Conservation (phyloP, 1,139 yeast genomes). For the Pichia sp. region DNA sequence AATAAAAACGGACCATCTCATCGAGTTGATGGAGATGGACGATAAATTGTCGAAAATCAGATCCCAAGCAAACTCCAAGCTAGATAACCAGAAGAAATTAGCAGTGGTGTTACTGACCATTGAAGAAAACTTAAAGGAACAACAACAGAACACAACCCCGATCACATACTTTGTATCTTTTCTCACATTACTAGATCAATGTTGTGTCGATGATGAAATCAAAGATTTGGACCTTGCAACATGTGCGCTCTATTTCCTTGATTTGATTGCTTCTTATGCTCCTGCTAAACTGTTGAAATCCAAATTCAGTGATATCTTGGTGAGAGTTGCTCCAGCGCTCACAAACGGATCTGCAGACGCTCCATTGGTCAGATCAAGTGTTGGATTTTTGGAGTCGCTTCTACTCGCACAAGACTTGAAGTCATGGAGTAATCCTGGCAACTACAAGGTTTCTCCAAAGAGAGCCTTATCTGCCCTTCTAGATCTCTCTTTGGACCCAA, state of each 20-base stretch:
- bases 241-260: slow-evolving; percentile 76
- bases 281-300: slow-evolving; percentile 64
- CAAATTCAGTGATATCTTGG: slow-evolving; percentile 71
- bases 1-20: slow-evolving; percentile 30
- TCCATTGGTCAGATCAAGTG: slow-evolving; percentile 76
- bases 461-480: slow-evolving; percentile 79
- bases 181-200: slow-evolving; percentile 73
- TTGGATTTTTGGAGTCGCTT: slow-evolving; percentile 79
- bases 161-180: slow-evolving; percentile 73
- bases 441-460: slow-evolving; percentile 62
- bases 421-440: slow-evolving; percentile 59
- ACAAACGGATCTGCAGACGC: slow-evolving; percentile 71
- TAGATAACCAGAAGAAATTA: slow-evolving; percentile 77
- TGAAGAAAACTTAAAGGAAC: slow-evolving; percentile 80
- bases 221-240: slow-evolving; percentile 65
- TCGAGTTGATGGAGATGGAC: slow-evolving; percentile 48
- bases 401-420: slow-evolving; percentile 75
- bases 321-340: slow-evolving; percentile 77
- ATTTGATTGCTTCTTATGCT: slow-evolving; percentile 70
- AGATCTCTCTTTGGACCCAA: slow-evolving; percentile 75
- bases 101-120: slow-evolving; percentile 79
- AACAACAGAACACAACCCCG: slow-evolving; percentile 49
- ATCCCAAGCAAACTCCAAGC: slow-evolving; percentile 64
- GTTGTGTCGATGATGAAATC: slow-evolving; percentile 45
- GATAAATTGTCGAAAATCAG: slow-evolving; percentile 67